Percentiles rank a stretch among this genome's conserved stretches.
Conservation (phyloP, 2,329 filamentous ascomycete species). For the Tothia fuscella region DNA sequence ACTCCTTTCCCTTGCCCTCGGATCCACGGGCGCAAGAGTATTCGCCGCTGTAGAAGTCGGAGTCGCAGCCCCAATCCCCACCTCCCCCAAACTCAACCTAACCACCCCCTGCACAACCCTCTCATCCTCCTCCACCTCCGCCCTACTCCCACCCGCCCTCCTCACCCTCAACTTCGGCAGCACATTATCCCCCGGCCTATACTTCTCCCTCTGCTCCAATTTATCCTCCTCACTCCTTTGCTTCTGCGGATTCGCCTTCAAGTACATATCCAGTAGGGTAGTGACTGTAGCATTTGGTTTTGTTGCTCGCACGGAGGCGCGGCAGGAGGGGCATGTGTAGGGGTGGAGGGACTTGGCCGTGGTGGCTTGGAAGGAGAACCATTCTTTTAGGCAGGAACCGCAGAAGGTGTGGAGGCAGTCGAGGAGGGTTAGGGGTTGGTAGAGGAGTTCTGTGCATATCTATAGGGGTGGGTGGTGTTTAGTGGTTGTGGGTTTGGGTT, state of each 20-base stretch:
- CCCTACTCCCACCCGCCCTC: slow-evolving; percentile 38
- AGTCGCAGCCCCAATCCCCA: slow-evolving; percentile 33
- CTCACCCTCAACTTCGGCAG: slow-evolving; percentile 47
- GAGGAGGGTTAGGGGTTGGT: slow-evolving; percentile 79
- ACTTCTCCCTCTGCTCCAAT: slow-evolving; percentile 61
- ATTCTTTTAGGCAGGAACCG: slow-evolving; percentile 88
- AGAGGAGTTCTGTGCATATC: slow-evolving; percentile 95
- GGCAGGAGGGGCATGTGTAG: slow-evolving; percentile 89
- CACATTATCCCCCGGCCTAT: slow-evolving; percentile 71
- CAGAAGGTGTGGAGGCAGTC: slow-evolving; percentile 95
- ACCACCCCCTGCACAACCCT: slow-evolving; percentile 60
- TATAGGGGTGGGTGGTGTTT: slow-evolving; percentile 35
- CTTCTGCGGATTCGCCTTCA: slow-evolving; percentile 67
- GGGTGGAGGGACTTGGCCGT: slow-evolving; percentile 41
- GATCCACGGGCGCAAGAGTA: slow-evolving; percentile 3
- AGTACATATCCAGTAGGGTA: slow-evolving; percentile 78
- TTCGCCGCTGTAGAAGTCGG: slow-evolving; percentile 11
- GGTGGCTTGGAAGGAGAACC: slow-evolving; percentile 73
- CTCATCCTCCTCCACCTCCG: slow-evolving; percentile 56
- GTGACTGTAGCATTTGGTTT: slow-evolving; percentile 83
- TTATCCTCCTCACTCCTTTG: slow-evolving; percentile 61
- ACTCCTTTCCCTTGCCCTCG: slow-evolving; percentile 20
- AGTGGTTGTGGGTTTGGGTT: slow-evolving; percentile 11
- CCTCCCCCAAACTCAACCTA: slow-evolving; percentile 60
- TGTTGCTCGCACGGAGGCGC: slow-evolving; percentile 73